Evolutionary conservation across 2,329 filamentous ascomycete genomes (phyloP).

Genomic region (Aulographum hederae): DNA sequence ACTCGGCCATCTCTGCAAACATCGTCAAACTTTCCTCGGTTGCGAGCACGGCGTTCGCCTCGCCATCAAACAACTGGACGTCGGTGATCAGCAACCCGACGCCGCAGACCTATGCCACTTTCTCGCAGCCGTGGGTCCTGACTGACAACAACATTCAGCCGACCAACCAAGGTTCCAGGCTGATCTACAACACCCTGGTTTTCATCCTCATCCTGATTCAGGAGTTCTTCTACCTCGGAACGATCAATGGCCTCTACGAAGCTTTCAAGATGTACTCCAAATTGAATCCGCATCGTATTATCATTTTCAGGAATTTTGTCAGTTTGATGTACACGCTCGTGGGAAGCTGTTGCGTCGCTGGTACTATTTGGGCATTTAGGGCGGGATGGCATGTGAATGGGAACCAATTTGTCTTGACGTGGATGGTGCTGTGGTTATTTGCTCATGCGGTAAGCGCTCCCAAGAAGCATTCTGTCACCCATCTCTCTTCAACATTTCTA

Average conservation of each 20-base stretch:
- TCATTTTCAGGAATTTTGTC: conserved; percentile 15
- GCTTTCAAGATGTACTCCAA: conserved; percentile 19
- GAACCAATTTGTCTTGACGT: conserved; percentile 23
- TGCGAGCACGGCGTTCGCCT: conserved; percentile 16
- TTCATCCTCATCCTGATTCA: conserved; percentile 28
- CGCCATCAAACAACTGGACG: conserved; percentile 13
- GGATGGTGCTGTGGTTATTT: conserved; percentile 24
- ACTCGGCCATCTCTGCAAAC: conserved; percentile 14
- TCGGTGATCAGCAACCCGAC: conserved; percentile 3
- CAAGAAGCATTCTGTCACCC: too few relatives aligned
- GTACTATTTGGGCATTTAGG: conserved; percentile 26
- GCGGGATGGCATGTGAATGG: conserved; percentile 21
- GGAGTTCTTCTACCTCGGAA: conserved; percentile 29
- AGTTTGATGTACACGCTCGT: conserved; percentile 21
- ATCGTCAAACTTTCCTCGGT: conserved; percentile 16
- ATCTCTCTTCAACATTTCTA: too few relatives aligned
- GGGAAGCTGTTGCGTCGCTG: conserved; percentile 21
- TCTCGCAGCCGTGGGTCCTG: conserved; percentile 21
- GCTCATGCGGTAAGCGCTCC: too few relatives aligned
- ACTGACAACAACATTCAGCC: conserved; percentile 19
- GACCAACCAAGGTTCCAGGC: conserved; percentile 21
- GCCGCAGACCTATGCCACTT: conserved; percentile 12
- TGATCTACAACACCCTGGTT: conserved; percentile 26
- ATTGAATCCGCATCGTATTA: conserved; percentile 11
- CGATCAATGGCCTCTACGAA: conserved; percentile 24